A percentile compares a stretch with the other conserved stretches of the same genome.
Evolutionary conservation across 2,329 filamentous ascomycete species (phyloP).

Genomic region (Fusarium compactum): DNA sequence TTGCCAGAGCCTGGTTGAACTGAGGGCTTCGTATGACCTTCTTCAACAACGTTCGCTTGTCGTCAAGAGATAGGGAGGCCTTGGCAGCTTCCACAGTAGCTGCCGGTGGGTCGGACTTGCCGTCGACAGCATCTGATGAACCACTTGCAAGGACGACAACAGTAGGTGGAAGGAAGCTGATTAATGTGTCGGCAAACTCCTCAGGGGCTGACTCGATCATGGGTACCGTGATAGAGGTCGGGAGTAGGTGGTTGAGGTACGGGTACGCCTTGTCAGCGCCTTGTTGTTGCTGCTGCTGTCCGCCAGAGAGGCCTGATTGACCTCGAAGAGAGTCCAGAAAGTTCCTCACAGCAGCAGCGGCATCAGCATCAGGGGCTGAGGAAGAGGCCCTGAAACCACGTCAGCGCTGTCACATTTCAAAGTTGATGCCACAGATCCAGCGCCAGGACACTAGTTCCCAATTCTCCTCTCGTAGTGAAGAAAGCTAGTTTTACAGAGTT

Average conservation of each 20-base stretch:
- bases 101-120: conserved; percentile 73
- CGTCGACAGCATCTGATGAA: conserved; percentile 64
- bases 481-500: conserved; percentile 52
- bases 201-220: conserved; percentile 76
- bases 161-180: conserved; percentile 81
- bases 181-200: conserved; percentile 77
- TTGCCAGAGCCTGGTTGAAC: conserved; percentile 86
- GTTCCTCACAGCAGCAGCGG: conserved; percentile 84
- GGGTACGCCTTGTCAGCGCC: conserved; percentile 75
- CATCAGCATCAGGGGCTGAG: conserved; percentile 76
- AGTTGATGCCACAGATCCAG: conserved; percentile 39
- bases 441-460: conserved; percentile 46
- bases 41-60: conserved; percentile 85
- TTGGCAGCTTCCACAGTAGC: conserved; percentile 79
- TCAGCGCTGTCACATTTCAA: conserved; percentile 57
- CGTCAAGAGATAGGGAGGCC: conserved; percentile 75
- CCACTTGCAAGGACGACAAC: conserved; percentile 82
- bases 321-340: conserved; percentile 86
- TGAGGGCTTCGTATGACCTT: conserved; percentile 90
- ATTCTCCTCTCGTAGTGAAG: conserved; percentile 48
- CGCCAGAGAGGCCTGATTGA: conserved; percentile 57
- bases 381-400: conserved; percentile 67
- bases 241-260: conserved; percentile 86
- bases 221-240: conserved; percentile 80
- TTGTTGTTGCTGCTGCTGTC: conserved; percentile 48